Evolutionary conservation across 2,329 filamentous ascomycete genomes (phyloP), one percentile per base, ranked within the genome.

Genomic region (Aspergillus luchuensis): DNA sequence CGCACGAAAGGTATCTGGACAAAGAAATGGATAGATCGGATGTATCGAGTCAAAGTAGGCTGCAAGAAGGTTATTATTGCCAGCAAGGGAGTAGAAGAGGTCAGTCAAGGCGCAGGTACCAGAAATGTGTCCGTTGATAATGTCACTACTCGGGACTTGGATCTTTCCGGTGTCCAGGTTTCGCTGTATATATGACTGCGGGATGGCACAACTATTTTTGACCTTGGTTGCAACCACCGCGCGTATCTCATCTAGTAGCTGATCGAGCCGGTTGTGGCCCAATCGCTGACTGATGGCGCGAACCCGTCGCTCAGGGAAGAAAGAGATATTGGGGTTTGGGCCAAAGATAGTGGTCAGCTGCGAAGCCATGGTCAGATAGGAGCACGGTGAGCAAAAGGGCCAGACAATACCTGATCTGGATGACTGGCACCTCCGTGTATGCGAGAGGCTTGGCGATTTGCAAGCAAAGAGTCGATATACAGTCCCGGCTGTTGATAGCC

Each of bases 31-130:
- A 58, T 78, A 77, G 1, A 78, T 25, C 0, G 74, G 73, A 61
- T 80, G 77, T 0, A 77, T 65, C 10, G 71, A 68, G 1, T 72
- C 69, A 59, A 80, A 80, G 63, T 79, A 81, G 28, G 69, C 72
- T 77, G 17, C 15, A 33, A 25, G 7, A 45, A n/a, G 8, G 8
- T 36, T 36, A 36, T 36, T 5, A 5, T 36, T 36, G 33, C 11
- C 33, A 36, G 33, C 4, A 36, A 13, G 33, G 6, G 11, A 36
- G 15, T 36, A 36, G 1, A 13, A 5, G 33, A 11, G 33, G 33
- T 13, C 33, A 36, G 5, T 36, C 33, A 36, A 36, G 33, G 11
- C 33, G 33, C 11, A 15, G 33, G 11, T 28, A 55, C 52, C 52
- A 11, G 36, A 10, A n/a, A 55, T 55, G 15, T 55, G 52, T 17